These are phyloP conservation scores for Aspergillus ochraceus DNA, from an alignment of 2,329 filamentous ascomycete genomes.

Conservation along the genomic window DNA sequence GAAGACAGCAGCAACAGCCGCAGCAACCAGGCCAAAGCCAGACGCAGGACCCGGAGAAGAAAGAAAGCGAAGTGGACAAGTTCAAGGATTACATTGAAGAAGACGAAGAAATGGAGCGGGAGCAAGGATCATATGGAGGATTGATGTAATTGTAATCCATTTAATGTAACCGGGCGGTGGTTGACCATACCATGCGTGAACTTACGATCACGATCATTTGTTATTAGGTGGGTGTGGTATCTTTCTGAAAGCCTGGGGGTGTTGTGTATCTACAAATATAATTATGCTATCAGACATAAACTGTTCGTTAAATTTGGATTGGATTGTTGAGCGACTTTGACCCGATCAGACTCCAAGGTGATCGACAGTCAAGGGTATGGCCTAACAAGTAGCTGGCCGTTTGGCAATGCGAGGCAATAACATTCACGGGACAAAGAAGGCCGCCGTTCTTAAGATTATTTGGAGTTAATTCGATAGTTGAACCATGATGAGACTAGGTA, in stretches of 20 bases:
- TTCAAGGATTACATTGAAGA: background rate
- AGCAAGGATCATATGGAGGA: background rate
- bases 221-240: background rate
- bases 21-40: background rate
- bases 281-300: no score
- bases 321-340: no score
- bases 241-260: background rate
- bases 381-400: no score
- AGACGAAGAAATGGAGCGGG: background rate
- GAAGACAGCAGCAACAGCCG: background rate
- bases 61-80: background rate
- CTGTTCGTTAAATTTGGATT: no score
- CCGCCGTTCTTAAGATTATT: no score
- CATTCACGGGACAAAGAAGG: no score
- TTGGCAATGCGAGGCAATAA: no score
- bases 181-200: background rate
- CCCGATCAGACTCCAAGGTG: no score
- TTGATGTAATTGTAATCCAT: background rate
- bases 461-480: no score
- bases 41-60: background rate
- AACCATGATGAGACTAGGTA: no score
- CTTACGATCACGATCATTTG: background rate
- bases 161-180: background rate
- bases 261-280: no score
- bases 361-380: no score